Base-by-base conservation (phyloP, 805 yeast species). In the Saturnispora quitensis region DNA sequence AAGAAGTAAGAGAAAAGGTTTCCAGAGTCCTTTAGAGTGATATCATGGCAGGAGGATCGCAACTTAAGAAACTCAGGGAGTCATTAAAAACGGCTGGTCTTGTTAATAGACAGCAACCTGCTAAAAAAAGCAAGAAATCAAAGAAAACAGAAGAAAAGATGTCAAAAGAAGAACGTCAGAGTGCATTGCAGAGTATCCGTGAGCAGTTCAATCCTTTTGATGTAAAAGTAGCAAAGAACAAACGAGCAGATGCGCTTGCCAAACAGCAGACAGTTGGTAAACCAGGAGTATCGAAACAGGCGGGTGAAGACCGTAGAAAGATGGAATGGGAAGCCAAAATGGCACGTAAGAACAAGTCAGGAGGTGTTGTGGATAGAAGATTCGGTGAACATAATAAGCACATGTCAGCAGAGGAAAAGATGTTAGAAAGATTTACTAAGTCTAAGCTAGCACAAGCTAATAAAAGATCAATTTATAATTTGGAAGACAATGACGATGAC, bases 141-240 rank as follows among this genome's bases (percentile, higher is more conserved):
- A 58, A 71, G 9, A 74, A 73, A 61, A 74, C 76, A 63, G 71
- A 73, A 38, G 82, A 89, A 28, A 88, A 84, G 57, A 76, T 82
- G 48, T 78, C 86, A 61, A 74, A 86, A 60, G 85, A 85, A 58
- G 91, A 86, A 60, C 80, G 76, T 55, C 78, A 77, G 45, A 67
- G 73, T 43, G 73, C 77, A 10, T 71, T 88, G 15, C 65, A 69
- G 8, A 74, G 75, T 48, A 86, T 91, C 55, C 77, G 98, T 61
- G 81, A 79, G 48, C 85, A 90, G 60, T 89, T 90, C 73, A 91
- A 88, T 67, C 93, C 95, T 17, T 93, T 93, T 68, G 98, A 90
- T 61, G 74, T 80, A 43, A 86, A 88, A 59, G 73, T 79, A 45
- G 83, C 82, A 54, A 75, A 84, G 55, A 76, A 77, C 51, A 89